These are phyloP conservation scores for Diaporthe sp. DNA, from an alignment of 2,329 filamentous ascomycete genomes.

Conservation along the genomic window DNA sequence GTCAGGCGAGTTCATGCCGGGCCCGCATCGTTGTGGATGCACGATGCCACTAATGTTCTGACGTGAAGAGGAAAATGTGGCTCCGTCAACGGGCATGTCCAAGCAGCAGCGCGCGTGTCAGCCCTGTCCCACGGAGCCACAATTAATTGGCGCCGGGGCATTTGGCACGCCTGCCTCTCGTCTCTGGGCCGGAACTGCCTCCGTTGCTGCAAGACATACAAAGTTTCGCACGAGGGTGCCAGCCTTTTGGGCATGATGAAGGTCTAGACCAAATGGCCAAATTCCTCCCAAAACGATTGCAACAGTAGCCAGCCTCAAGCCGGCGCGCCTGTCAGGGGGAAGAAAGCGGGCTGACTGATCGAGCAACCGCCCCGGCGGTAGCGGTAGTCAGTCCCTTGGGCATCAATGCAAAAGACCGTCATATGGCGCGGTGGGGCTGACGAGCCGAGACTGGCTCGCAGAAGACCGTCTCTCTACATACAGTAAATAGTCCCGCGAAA, in stretches of 20 bases:
- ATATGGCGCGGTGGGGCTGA: slow-evolving; percentile 38
- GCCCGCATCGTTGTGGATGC: slow-evolving; percentile 28
- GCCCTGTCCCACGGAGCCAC: slow-evolving; percentile 32
- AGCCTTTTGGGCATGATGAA: slow-evolving; percentile 11
- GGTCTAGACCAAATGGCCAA: background rate
- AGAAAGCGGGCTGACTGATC: slow-evolving; percentile 11
- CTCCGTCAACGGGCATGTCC: slow-evolving; percentile 27
- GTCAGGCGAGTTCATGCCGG: slow-evolving; percentile 37
- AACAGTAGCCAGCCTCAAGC: background rate
- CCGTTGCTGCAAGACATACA: slow-evolving; percentile 34
- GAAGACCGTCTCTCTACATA: background rate
- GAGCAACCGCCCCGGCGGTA: slow-evolving; percentile 26
- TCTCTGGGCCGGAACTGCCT: slow-evolving; percentile 11
- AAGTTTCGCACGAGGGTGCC: slow-evolving; percentile 19
- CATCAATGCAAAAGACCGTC: slow-evolving; percentile 40
- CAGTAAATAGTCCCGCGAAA: slow-evolving; percentile 24
- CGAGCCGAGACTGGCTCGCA: slow-evolving; percentile 35
- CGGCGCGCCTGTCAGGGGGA: slow-evolving; percentile 12
- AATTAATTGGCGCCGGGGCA: slow-evolving; percentile 23
- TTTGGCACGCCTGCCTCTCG: slow-evolving; percentile 18
- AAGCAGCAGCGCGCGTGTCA: slow-evolving; percentile 23
- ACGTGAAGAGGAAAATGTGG: slow-evolving; percentile 20
- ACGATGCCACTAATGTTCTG: slow-evolving; percentile 29
- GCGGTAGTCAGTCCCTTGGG: slow-evolving; percentile 38
- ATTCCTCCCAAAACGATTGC: background rate